Evolutionary conservation across 148 eudicot species (phyloP).

Genomic region (Nyssa sinensis): DNA sequence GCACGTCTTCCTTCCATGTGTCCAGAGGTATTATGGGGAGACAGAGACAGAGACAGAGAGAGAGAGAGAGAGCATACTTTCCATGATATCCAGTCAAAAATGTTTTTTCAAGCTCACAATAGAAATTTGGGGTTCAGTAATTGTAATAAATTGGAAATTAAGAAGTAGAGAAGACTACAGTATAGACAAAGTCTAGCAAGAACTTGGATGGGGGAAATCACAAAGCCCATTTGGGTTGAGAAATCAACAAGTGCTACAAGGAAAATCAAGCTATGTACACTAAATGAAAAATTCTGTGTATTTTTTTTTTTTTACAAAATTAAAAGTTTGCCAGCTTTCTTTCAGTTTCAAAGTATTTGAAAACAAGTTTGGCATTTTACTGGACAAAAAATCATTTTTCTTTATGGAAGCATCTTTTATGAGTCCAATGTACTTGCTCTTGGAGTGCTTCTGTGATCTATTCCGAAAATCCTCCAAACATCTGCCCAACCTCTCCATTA

Average conservation of each 20-base stretch:
- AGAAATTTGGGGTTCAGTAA: not conserved
- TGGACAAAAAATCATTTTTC: not conserved
- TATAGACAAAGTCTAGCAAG: not conserved
- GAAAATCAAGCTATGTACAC: too few relatives aligned
- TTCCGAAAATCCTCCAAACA: too few relatives aligned
- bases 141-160: too few relatives aligned
- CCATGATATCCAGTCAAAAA: not conserved
- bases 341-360: not conserved
- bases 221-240: too few relatives aligned
- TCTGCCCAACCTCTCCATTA: too few relatives aligned
- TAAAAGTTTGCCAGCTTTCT: not conserved
- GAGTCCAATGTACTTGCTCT: not conserved
- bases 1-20: not conserved
- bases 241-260: too few relatives aligned
- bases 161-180: not conserved
- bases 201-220: too few relatives aligned
- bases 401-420: not conserved
- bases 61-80: not conserved
- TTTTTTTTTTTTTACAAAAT: too few relatives aligned
- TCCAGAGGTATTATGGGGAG: not conserved
- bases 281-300: too few relatives aligned
- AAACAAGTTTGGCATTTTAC: not conserved
- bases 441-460: too few relatives aligned
- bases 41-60: too few relatives aligned
- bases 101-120: not conserved